Conservation (phyloP, 225 moss, liverwort and hornwort genomes). For the Physcomitrellopsis africana region DNA sequence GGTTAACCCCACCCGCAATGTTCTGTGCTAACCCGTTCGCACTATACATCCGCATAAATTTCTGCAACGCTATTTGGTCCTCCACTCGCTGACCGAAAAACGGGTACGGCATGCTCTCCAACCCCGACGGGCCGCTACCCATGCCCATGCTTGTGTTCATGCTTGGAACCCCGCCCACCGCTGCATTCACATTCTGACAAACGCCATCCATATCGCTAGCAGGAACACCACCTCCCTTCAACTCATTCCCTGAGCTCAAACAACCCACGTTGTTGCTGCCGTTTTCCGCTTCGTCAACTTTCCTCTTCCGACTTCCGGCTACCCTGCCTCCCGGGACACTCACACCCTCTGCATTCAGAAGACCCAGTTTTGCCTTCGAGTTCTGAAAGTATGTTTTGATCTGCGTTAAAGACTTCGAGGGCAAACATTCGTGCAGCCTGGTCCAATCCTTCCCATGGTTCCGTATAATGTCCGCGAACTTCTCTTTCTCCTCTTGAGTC, state of each 20-base stretch:
- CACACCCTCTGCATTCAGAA: constrained; percentile 64
- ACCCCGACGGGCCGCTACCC: constrained; percentile 56
- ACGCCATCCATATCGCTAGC: constrained; percentile 67
- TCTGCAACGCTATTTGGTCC: constrained; percentile 77
- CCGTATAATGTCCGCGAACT: constrained; percentile 95
- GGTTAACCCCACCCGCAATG: constrained; percentile 56
- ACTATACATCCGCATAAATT: constrained; percentile 81
- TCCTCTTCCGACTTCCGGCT: constrained; percentile 82
- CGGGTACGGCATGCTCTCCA: constrained; percentile 66
- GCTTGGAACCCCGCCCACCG: constrained; percentile 54
- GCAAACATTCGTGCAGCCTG: constrained; percentile 80
- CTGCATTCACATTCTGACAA: constrained; percentile 70
- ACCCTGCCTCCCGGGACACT: constrained; percentile 65
- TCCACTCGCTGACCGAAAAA: constrained; percentile 66
- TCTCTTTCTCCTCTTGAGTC: constrained; percentile 99
- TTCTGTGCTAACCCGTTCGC: constrained; percentile 74
- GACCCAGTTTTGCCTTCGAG: constrained; percentile 94
- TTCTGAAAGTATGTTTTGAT: constrained; percentile 99
- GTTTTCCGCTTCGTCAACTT: constrained; percentile 94
- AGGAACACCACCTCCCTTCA: constrained; percentile 56
- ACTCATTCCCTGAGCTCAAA: constrained; percentile 40
- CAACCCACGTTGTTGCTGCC: constrained; percentile 90
- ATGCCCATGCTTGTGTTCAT: constrained; percentile 61
- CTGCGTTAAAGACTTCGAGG: constrained; percentile 94
- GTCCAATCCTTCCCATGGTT: constrained; percentile 92